Conservation (phyloP, 768 basidiomycete species). For the Suillus clintonianus region DNA sequence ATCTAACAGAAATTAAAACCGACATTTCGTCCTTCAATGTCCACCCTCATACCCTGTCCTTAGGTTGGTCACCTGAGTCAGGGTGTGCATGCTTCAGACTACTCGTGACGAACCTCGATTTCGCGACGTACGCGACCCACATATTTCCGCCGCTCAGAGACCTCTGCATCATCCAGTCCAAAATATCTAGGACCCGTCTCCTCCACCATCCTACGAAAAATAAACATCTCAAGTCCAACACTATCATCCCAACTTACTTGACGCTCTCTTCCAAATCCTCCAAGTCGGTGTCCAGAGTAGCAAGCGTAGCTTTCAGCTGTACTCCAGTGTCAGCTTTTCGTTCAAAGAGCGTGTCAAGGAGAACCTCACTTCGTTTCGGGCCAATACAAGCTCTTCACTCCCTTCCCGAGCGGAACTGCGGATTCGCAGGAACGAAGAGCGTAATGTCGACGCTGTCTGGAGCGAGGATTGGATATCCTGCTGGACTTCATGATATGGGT, state of each 20-base stretch:
- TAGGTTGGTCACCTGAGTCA: slow-evolving; percentile 31
- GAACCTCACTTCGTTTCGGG: slow-evolving; percentile 66
- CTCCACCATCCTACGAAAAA: slow-evolving; percentile 72
- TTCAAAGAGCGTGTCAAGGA: not conserved
- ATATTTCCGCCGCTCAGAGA: slow-evolving; percentile 73
- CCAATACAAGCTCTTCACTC: slow-evolving; percentile 81
- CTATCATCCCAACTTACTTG: slow-evolving; percentile 48
- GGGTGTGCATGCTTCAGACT: slow-evolving; percentile 8
- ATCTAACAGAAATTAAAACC: not conserved
- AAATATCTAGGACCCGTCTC: slow-evolving; percentile 81
- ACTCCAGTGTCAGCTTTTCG: not conserved
- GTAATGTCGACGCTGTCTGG: slow-evolving; percentile 68
- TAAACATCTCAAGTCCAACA: slow-evolving; percentile 6
- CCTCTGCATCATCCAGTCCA: slow-evolving; percentile 78
- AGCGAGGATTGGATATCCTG: slow-evolving; percentile 79
- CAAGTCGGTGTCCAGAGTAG: slow-evolving; percentile 80
- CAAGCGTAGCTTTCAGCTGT: slow-evolving; percentile 77
- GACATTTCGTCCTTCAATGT: slow-evolving; percentile 39
- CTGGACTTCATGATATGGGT: slow-evolving; percentile 88
- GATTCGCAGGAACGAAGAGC: slow-evolving; percentile 78
- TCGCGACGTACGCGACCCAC: slow-evolving; percentile 73
- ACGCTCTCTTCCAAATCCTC: slow-evolving; percentile 96
- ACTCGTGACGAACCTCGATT: slow-evolving; percentile 63
- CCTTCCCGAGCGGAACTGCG: slow-evolving; percentile 70
- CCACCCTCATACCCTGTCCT: slow-evolving; percentile 76